Base-by-base conservation (phyloP, 331 rosid species). In the Acacia pycnantha region DNA sequence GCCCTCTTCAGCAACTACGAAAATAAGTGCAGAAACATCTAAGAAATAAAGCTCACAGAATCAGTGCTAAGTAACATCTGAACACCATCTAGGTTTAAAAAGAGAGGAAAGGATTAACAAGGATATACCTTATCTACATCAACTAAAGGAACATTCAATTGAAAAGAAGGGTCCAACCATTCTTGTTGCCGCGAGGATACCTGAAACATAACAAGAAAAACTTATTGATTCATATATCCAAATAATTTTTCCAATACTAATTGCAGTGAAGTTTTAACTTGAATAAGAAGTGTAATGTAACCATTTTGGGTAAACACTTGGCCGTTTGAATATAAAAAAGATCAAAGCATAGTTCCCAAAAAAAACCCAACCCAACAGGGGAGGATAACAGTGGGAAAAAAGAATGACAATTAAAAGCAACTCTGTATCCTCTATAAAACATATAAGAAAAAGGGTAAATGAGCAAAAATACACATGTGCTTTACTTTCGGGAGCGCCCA, bases 81-180 rank as follows among this genome's bases (percentile, higher is more conserved):
- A 76, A 71, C 73, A 50, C 50, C 37, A 59, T 51, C 59, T 61
- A 24, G 73, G 9, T 22, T 58, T 44, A 43, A 24, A 43, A 46
- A 77, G 75, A 46, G 73, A 64, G 43, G 72, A 75, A 66, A 76
- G 46, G n/a, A 64, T 69, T 46, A 81, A 68, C 68, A 81, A 59
- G 66, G 68, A 71, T 4, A 81, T 87, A 95, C 99, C 98, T 95
- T 95, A 80, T 95, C 98, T 74, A 92, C 94, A 74, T 95, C 98
- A 85, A 88, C 94, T 73, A 95, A 88, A 29, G 99, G 98, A 86
- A 95, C 98, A 83, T 92, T 72, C 64, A 85, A 70, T 65, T 88
- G 97, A 41, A 83, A 74, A 15, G 97, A 90, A 56, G 91, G 92
- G 69, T 87, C 94, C 89, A 92, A 80, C 93, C 97, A 93, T 59